A percentile compares a stretch with the other conserved stretches of the same genome.
phyloP scores from a whole-genome alignment of 2,329 filamentous ascomycete genomes.

The Spiromastix sp. region DNA sequence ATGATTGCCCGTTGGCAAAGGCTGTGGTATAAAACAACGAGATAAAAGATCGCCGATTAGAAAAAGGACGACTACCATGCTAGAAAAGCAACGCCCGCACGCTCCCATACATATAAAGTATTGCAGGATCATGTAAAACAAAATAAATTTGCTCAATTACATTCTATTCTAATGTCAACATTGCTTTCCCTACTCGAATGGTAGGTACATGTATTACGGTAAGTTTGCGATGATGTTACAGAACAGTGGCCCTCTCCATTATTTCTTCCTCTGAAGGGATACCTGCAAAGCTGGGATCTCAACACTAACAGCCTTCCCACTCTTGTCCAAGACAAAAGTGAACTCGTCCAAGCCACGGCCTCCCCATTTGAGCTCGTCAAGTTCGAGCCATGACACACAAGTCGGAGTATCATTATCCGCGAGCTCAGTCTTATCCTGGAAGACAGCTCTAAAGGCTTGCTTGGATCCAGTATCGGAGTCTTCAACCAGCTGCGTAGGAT shows the following conservation, averaged over 20 bases:
- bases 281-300: constrained; percentile 9
- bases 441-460: constrained; percentile 14
- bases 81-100: too few species aligned
- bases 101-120: too few species aligned
- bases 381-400: constrained; percentile 19
- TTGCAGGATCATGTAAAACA: too few species aligned
- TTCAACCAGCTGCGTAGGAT: constrained; percentile 10
- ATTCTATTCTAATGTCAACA: too few species aligned
- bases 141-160: too few species aligned
- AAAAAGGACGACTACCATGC: too few species aligned
- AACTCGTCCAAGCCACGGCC: constrained; percentile 16
- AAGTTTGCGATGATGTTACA: too few species aligned
- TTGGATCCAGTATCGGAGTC: constrained; percentile 6
- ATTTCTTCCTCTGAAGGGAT: background rate
- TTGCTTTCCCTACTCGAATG: too few species aligned
- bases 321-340: constrained; percentile 14
- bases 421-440: constrained; percentile 16
- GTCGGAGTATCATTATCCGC: constrained; percentile 17
- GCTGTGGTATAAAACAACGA: too few species aligned
- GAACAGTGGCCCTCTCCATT: background rate
- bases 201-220: too few species aligned
- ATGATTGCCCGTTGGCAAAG: too few species aligned
- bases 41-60: too few species aligned
- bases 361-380: constrained; percentile 14
- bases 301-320: constrained; percentile 13